Base-by-base conservation (phyloP, 2,329 filamentous ascomycete genomes). In the Colletotrichum sp. region DNA sequence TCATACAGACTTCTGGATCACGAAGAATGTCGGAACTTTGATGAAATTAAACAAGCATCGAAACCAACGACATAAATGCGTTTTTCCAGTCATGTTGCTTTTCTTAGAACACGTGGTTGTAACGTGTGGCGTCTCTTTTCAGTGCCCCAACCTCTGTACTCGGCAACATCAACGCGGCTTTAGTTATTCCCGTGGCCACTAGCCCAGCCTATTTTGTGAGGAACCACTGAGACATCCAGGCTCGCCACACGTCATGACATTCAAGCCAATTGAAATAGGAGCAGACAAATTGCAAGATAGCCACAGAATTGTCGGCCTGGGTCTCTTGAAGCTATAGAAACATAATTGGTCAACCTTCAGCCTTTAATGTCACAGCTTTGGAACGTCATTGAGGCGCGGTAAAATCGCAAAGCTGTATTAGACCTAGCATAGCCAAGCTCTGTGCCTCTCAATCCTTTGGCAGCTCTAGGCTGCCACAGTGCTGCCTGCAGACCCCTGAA, bases 351-450 rank as follows among this genome's bases (percentile, higher is more conserved):
- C 5, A 44, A 44, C 39, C 9, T n/a, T 44, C 2, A 1, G 39
- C 0, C 39, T n/a, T 44, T 0, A 44, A 44, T n/a, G 3, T n/a
- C 18, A 44, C 2, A 0, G 0, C 0, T 18, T 44, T 44, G 5
- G 39, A n/a, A 44, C 18, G 39, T 3, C 39, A n/a, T 44, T 44
- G 39, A 44, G 10, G 44, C 18, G n/a, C 44, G 10, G 3, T 21
- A 3, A 12, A 3, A 13, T 49, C 44, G 44, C n/a, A 12, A 49
- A 21, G n/a, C 39, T n/a, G 18, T 21, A 13, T 4, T 13, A 7
- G 44, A 49, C 10, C n/a, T 13, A 49, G 44, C 44, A 6, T 21
- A 49, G 44, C 44, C 44, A n/a, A 49, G 16, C 15, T 9, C 44
- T 21, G 44, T 21, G 44, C 44, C 21, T 59, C 26, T 59, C 55